Percentiles rank a stretch among this genome's conserved stretches.
These are phyloP conservation scores for Acanthamoeba comandoni DNA, from an alignment of 208 protist species.

Conservation along the genomic window DNA sequence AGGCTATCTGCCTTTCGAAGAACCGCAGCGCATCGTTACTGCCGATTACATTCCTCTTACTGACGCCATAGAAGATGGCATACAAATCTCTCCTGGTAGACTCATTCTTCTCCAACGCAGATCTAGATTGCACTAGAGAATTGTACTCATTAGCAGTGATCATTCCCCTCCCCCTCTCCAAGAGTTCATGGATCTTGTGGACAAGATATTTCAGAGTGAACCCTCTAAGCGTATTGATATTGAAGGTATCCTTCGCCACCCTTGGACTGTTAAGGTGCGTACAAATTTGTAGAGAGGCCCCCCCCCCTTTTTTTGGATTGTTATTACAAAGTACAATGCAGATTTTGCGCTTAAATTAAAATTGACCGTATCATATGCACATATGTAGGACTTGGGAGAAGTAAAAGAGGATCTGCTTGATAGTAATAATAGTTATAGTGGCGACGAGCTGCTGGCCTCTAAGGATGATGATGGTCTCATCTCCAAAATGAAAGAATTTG, in stretches of 20 bases:
- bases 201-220: slow-evolving; percentile 45
- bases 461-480: too few species aligned
- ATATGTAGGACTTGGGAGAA: too few species aligned
- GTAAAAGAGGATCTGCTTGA: too few species aligned
- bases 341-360: too few species aligned
- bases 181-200: slow-evolving; percentile 65
- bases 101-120: background rate
- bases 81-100: slow-evolving; percentile 1
- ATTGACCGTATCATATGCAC: too few species aligned
- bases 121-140: background rate
- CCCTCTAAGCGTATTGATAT: slow-evolving; percentile 44
- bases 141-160: background rate
- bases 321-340: too few species aligned
- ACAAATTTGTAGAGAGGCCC: too few species aligned
- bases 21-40: slow-evolving; percentile 38
- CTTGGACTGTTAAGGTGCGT: slow-evolving; percentile 60
- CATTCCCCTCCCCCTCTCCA: background rate
- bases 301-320: too few species aligned
- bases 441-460: too few species aligned
- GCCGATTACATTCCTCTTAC: slow-evolving; percentile 35
- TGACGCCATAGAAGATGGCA: slow-evolving; percentile 46
- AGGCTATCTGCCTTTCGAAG: slow-evolving; percentile 95
- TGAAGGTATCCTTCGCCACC: slow-evolving; percentile 53
- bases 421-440: too few species aligned
- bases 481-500: too few species aligned